Conservation (phyloP, 2,329 filamentous ascomycete genomes). For the Xylaria digitata region DNA sequence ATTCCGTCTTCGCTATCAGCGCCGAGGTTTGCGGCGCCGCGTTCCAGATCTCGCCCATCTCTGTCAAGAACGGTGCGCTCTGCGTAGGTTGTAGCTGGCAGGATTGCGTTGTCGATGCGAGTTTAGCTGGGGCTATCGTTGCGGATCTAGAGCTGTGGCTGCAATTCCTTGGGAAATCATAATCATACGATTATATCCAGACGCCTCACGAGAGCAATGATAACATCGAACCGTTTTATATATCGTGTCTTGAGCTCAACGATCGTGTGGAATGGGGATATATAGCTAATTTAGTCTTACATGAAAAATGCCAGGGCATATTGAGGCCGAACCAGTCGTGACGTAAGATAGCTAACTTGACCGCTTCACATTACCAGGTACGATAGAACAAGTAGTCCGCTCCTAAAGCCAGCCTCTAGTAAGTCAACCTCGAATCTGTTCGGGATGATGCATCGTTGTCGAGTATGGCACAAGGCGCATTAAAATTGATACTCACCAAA, state of each 20-base stretch:
- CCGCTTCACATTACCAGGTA: not conserved
- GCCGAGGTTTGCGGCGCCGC: slow-evolving; percentile 40
- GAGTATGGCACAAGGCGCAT: not conserved
- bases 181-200: not conserved
- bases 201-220: not conserved
- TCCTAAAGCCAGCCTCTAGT: no score
- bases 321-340: not conserved
- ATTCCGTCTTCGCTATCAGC: slow-evolving; percentile 40
- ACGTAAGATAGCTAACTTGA: not conserved
- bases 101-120: slow-evolving; percentile 41
- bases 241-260: no score
- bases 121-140: slow-evolving; percentile 39
- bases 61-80: slow-evolving; percentile 36
- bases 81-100: slow-evolving; percentile 43
- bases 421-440: not conserved
- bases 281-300: not conserved
- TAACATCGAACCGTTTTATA: not conserved
- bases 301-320: not conserved
- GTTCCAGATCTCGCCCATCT: slow-evolving; percentile 37
- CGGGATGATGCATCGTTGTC: not conserved
- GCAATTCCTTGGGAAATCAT: slow-evolving; percentile 20
- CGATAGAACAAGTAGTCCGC: not conserved
- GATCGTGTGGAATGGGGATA: not conserved
- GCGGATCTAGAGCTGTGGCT: slow-evolving; percentile 43
- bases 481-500: not conserved